Base-by-base conservation (phyloP, 495 filamentous ascomycete species). In the Acidiella bohemica region DNA sequence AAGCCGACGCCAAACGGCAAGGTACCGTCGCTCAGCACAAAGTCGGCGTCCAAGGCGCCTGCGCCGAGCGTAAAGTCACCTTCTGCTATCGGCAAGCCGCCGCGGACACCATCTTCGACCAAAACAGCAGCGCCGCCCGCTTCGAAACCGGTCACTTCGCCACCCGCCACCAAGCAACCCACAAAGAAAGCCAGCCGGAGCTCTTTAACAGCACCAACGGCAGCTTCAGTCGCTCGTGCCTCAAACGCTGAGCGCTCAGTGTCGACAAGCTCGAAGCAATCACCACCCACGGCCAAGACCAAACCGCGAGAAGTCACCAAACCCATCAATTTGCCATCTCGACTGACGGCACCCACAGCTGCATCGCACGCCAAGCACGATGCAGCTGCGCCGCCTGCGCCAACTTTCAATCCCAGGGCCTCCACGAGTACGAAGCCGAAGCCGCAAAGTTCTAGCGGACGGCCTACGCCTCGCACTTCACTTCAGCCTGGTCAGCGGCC, bases 301-400 rank as follows among this genome's bases (percentile, higher is more conserved):
- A 63, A 61, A 44, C 54, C 52, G 19, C 35, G 53, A 32, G 57
- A 57, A 18, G 53, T 53, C 22, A 64, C 61, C 10, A 56, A 58
- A 9, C 56, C 61, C n/a, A 41, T 57, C 17, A 45, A 49, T 5
- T 46, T 62, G 0, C 57, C 61, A 2, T 56, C 59, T 3, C 61
- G 61, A 31, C 52, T 64, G 20, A 57, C 49, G 20, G 59, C 59
- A 2, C 61, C 61, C 2, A 64, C 61, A 5, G 59, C 61, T 4
- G 43, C 59, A 0, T 61, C 51, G 12, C 47, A 50, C 11, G 61
- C 61, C 11, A 62, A 59, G 36, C 58, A 58, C 42, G 59, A 53
- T 0, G 45, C 37, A 36, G 22, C 41, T 2, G 6, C 41, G 26
- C 26, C 44, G 13, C 38, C 22, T 0, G 25, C 25, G 23, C 21